phyloP scores from a whole-genome alignment of 805 yeast species.

The Suhomyces faveliae region DNA sequence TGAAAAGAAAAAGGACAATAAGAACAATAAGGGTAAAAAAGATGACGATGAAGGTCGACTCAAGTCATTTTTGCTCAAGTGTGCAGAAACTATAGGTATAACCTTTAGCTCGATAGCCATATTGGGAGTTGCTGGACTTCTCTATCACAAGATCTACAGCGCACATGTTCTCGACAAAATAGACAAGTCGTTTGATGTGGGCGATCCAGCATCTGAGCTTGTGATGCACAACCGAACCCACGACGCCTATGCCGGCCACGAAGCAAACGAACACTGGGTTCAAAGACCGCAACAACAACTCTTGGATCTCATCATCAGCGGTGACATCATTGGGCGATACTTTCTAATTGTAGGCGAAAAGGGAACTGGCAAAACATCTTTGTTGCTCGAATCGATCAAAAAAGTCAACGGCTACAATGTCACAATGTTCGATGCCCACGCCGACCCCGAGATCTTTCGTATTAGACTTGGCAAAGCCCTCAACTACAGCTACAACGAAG shows the following conservation, averaged over 20 bases:
- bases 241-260: slow-evolving; percentile 19
- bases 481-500: slow-evolving; percentile 72
- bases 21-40: slow-evolving; percentile 3
- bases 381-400: slow-evolving; percentile 68
- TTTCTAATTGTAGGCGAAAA: slow-evolving; percentile 76
- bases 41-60: slow-evolving; percentile 1
- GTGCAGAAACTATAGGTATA: slow-evolving; percentile 67
- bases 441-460: slow-evolving; percentile 81
- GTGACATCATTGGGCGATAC: slow-evolving; percentile 65
- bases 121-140: slow-evolving; percentile 68
- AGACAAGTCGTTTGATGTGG: slow-evolving; percentile 62
- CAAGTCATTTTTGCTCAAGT: slow-evolving; percentile 30
- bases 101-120: slow-evolving; percentile 68
- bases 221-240: slow-evolving; percentile 51
- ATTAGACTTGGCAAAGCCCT: slow-evolving; percentile 74
- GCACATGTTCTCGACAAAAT: slow-evolving; percentile 62
- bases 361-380: slow-evolving; percentile 82
- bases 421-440: slow-evolving; percentile 75
- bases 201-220: slow-evolving; percentile 62
- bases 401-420: slow-evolving; percentile 63
- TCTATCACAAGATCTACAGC: slow-evolving; percentile 64
- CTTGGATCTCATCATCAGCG: slow-evolving; percentile 63
- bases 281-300: slow-evolving; percentile 64
- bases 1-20: background rate
- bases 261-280: slow-evolving; percentile 51